Percentiles rank a stretch among this genome's conserved stretches.
Conservation (phyloP, 2,329 filamentous ascomycete species). For the Arthroderma sp. region DNA sequence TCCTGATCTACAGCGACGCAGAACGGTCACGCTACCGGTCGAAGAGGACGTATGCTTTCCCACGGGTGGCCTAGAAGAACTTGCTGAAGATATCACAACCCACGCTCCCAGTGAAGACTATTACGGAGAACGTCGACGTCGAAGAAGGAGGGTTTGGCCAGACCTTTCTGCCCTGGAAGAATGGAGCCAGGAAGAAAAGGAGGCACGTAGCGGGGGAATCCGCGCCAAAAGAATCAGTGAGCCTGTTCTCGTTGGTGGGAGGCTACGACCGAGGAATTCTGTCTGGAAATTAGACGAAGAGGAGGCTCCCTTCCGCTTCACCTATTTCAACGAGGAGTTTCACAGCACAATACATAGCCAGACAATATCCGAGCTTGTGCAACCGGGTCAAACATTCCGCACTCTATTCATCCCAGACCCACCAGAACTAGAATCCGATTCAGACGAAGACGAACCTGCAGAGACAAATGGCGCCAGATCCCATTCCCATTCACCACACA, state of each 20-base stretch:
- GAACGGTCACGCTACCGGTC: slow-evolving; percentile 50
- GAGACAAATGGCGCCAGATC: slow-evolving; percentile 5
- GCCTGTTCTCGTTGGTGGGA: slow-evolving; percentile 79
- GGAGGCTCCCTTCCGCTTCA: slow-evolving; percentile 85
- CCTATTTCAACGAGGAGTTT: slow-evolving; percentile 97
- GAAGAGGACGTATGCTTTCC: slow-evolving; percentile 92
- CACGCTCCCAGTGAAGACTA: slow-evolving; percentile 35
- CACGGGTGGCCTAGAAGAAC: slow-evolving; percentile 61
- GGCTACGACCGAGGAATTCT: slow-evolving; percentile 65
- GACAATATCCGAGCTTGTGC: slow-evolving; percentile 82
- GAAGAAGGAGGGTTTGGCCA: slow-evolving; percentile 67
- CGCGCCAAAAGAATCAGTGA: slow-evolving; percentile 87
- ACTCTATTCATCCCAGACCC: slow-evolving; percentile 88
- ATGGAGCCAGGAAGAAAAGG: slow-evolving; percentile 84
- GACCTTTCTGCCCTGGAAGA: slow-evolving; percentile 73
- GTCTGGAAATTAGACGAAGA: slow-evolving; percentile 81
- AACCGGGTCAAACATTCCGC: slow-evolving; percentile 68
- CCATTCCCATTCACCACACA: not conserved
- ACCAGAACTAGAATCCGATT: slow-evolving; percentile 52
- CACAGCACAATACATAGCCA: slow-evolving; percentile 92
- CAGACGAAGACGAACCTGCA: slow-evolving; percentile 48
- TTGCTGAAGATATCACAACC: slow-evolving; percentile 55
- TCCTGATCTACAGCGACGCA: slow-evolving; percentile 34
- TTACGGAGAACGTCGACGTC: slow-evolving; percentile 34
- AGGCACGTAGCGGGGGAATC: slow-evolving; percentile 67